Evolutionary conservation across 257 asterid genomes (phyloP).

Genomic region (Solanum lignicaule): DNA sequence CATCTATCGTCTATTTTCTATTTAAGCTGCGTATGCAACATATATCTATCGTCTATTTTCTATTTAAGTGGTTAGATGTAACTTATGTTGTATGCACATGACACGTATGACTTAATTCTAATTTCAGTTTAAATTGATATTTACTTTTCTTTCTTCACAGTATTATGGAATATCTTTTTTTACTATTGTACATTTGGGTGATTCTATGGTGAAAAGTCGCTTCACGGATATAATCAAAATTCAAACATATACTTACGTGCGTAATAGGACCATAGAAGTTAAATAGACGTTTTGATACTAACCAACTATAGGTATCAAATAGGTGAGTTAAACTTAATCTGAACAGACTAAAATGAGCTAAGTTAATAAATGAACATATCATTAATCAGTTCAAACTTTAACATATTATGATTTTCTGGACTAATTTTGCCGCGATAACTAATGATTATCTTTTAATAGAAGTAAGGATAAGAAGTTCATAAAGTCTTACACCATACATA

Average conservation of each 20-base stretch:
- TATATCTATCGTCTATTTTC: not conserved
- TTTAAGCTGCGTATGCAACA: not conserved
- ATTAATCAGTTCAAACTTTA: too few relatives aligned
- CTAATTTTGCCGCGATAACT: rapidly evolving
- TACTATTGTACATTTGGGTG: not conserved
- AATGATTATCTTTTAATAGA: not conserved
- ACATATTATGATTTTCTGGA: not conserved
- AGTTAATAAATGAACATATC: too few relatives aligned
- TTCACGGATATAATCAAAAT: not conserved
- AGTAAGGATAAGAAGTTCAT: not conserved
- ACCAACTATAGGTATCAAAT: not conserved
- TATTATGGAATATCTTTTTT: not conserved
- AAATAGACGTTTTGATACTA: not conserved
- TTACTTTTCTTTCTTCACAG: not conserved
- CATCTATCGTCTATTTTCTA: not conserved
- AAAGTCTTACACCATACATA: not conserved
- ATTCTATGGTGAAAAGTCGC: not conserved
- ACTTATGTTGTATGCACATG: too few relatives aligned
- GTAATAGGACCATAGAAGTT: not conserved
- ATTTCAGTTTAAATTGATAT: not conserved
- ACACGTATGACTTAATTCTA: not conserved
- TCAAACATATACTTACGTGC: not conserved
- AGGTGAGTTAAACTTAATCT: not conserved
- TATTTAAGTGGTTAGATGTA: not conserved
- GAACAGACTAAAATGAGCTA: not conserved